A percentile compares a stretch with the other conserved stretches of the same genome.
phyloP scores from a whole-genome alignment of 148 eudicot genomes.

The Rhododendron williamsianum region DNA sequence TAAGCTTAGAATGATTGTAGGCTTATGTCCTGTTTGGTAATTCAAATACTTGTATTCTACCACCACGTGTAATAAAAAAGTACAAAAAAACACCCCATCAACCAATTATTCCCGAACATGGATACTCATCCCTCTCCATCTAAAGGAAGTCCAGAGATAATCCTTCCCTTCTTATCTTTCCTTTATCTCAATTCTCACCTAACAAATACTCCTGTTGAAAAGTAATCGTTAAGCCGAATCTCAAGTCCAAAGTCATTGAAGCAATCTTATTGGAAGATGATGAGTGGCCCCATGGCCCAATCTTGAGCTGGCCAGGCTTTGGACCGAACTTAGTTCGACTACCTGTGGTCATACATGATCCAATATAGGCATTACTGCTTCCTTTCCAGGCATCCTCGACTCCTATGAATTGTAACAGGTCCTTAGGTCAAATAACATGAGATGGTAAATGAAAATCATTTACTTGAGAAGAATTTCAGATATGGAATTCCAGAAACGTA shows the following conservation, averaged over 20 bases:
- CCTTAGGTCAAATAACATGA: neutral
- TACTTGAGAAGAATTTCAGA: neutral
- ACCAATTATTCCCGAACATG: too few relatives aligned
- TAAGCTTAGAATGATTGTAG: too few relatives aligned
- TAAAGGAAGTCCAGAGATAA: neutral
- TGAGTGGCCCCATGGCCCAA: neutral
- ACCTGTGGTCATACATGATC: neutral
- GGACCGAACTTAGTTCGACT: neutral
- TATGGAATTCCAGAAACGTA: neutral
- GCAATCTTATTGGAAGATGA: neutral
- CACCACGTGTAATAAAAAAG: too few relatives aligned
- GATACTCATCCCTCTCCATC: neutral
- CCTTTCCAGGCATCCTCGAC: neutral
- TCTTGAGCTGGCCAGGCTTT: neutral
- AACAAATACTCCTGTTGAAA: neutral
- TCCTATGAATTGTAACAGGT: neutral
- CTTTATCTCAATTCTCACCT: neutral
- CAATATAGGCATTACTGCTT: neutral
- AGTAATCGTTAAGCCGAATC: neutral
- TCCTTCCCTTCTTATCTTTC: neutral
- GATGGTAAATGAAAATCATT: neutral
- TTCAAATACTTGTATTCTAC: too few relatives aligned
- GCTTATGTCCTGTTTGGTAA: too few relatives aligned
- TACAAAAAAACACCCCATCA: too few relatives aligned
- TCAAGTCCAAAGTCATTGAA: neutral